Conservation (phyloP, 306 rosid genomes). For the Quercus suber region DNA sequence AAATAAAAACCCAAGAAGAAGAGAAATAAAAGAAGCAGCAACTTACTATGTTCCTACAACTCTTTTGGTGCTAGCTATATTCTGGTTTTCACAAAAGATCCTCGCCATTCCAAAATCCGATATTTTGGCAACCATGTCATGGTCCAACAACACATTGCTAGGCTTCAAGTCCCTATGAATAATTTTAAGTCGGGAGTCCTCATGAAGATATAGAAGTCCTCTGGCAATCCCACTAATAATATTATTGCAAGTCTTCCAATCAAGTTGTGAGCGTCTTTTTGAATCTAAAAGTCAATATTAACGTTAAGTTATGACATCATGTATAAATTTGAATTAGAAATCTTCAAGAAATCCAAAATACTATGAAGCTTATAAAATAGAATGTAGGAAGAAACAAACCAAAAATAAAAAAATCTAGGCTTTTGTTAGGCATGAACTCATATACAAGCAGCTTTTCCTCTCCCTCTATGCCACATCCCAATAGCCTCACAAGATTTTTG, state of each 20-base stretch:
- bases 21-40: not conserved
- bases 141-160: slow-evolving; percentile 40
- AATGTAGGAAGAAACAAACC: slow-evolving; percentile 23
- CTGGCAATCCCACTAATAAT: slow-evolving; percentile 49
- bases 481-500: slow-evolving; percentile 55
- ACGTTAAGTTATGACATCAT: not conserved
- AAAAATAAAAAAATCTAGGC: slow-evolving; percentile 57
- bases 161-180: slow-evolving; percentile 58
- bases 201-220: slow-evolving; percentile 57
- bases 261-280: slow-evolving; percentile 27
- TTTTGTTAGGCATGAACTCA: slow-evolving; percentile 65
- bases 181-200: slow-evolving; percentile 44
- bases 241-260: slow-evolving; percentile 31
- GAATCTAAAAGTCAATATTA: slow-evolving; percentile 25
- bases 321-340: too few relatives aligned
- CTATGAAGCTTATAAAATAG: not conserved
- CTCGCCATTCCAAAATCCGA: slow-evolving; percentile 57
- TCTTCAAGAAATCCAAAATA: too few relatives aligned
- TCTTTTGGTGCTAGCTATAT: slow-evolving; percentile 35
- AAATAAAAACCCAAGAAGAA: too few relatives aligned
- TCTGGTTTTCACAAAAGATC: slow-evolving; percentile 37
- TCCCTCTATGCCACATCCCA: slow-evolving; percentile 49
- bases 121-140: slow-evolving; percentile 48
- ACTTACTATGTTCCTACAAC: slow-evolving; percentile 56
- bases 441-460: slow-evolving; percentile 62